Base-by-base conservation (phyloP, 768 basidiomycete species). In the Lactarius psammicola region DNA sequence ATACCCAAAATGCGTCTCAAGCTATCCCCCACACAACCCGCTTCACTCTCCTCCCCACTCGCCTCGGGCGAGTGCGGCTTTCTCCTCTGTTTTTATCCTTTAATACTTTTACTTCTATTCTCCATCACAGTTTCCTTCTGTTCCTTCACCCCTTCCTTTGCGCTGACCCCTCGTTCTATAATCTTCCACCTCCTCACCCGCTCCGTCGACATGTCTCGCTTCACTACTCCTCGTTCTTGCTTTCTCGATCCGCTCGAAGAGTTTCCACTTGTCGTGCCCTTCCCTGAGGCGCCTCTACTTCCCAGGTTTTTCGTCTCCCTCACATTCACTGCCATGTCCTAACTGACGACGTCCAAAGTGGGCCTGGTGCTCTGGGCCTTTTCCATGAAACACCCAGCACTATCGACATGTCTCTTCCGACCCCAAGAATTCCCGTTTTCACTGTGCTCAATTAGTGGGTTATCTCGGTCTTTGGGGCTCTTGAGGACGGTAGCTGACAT, bases 361-460 rank as follows among this genome's bases (percentile, higher is more conserved):
- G 40, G 63, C 69, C 62, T 60, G 68, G 63, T 64, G 57, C 64
- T 51, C 56, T 64, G 62, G 68, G 68, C 31, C 63, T 69, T 57
- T 64, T 68, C 62, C 56, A 69, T 28, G 68, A 68, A 60, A 69
- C 68, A 38, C 68, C 68, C 38, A 64, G 66, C 66, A 68, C 67
- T 20, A 68, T 68, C 55, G 68, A 63, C 46, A 31, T 64, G 38
- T 60, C 67, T 60, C 66, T 68, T 42, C 68, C 63, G 15, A 68
- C 67, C 11, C 67, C 68, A 23, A 56, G 17, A 20, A 49, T 60
- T 2, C 67, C 66, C 7, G 56, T 64, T 8, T 49, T 57, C 28
- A 17, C 59, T 31, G 28, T 56, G 31, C 60, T 69, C 34, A 11
- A 17, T 5, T 56, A 38, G 67, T 68, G 65, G 62, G 67, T 66